Percentiles rank a stretch among this genome's conserved stretches.
These are phyloP conservation scores for Pythium guiyangense DNA, from an alignment of 352 stramenopile species.

Conservation along the genomic window DNA sequence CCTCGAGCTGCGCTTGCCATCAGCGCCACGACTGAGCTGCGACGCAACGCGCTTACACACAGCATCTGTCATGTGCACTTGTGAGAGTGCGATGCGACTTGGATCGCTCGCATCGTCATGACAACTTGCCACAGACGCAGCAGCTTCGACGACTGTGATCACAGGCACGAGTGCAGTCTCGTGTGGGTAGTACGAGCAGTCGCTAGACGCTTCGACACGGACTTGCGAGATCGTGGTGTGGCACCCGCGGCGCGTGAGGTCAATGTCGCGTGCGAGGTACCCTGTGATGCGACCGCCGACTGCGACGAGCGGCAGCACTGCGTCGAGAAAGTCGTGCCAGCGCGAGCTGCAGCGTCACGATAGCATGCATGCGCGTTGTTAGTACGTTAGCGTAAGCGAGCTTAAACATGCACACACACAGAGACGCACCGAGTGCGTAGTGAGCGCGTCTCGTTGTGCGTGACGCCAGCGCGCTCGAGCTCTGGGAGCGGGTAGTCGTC, in stretches of 20 bases:
- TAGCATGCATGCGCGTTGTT: neutral
- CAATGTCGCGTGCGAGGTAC: constrained; percentile 53
- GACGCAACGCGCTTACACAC: too few relatives aligned
- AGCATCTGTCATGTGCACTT: too few relatives aligned
- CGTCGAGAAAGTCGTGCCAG: constrained; percentile 73
- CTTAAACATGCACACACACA: neutral
- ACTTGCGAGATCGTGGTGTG: constrained; percentile 21
- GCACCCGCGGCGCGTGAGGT: constrained; percentile 44
- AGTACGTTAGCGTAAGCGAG: neutral
- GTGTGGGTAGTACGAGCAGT: constrained; percentile 70
- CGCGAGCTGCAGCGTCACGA: constrained; percentile 25
- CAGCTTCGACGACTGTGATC: constrained; percentile 46
- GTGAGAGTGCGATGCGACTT: neutral
- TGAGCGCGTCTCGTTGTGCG: constrained; percentile 11
- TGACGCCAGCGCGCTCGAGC: constrained; percentile 22
- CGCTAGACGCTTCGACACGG: constrained; percentile 27
- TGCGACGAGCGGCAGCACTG: constrained; percentile 36
- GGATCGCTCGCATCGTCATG: neutral
- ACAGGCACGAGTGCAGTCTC: constrained; percentile 49
- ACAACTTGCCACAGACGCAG: neutral
- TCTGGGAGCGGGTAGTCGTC: constrained; percentile 77
- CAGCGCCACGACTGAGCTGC: too few relatives aligned
- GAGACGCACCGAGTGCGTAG: constrained; percentile 7
- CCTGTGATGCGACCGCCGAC: constrained; percentile 56
- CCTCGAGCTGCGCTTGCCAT: too few relatives aligned